Evolutionary conservation across 805 yeast genomes (phyloP).

Genomic region (Teunomyces aglyptinius): DNA sequence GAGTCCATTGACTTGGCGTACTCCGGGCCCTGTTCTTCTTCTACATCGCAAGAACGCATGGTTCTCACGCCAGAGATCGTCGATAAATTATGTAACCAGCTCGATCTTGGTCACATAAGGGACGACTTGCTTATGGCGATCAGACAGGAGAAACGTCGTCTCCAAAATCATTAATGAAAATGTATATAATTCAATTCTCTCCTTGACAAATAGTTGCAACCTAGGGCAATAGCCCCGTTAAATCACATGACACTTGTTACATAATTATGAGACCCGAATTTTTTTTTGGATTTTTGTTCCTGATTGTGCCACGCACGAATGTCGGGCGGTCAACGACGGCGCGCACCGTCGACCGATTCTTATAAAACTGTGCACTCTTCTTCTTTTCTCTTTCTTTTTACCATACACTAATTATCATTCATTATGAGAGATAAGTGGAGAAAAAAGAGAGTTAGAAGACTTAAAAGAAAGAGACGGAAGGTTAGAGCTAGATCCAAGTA

Average conservation of each 20-base stretch:
- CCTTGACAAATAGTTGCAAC: background rate
- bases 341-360: constrained; percentile 6
- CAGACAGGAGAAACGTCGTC: constrained; percentile 45
- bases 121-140: constrained; percentile 51
- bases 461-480: constrained; percentile 99
- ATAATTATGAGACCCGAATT: too few species aligned
- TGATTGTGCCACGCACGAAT: background rate
- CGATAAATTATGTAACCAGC: constrained; percentile 41
- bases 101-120: constrained; percentile 46
- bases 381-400: constrained; percentile 11
- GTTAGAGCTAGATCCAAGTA: constrained; percentile 99
- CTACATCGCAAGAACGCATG: background rate
- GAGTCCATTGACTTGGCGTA: constrained; percentile 16
- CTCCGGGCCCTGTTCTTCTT: background rate
- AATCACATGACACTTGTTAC: background rate
- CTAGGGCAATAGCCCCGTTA: background rate
- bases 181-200: background rate
- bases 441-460: constrained; percentile 99
- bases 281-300: background rate
- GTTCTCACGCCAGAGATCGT: constrained; percentile 25
- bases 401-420: constrained; percentile 30
- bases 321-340: constrained; percentile 16
- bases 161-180: background rate
- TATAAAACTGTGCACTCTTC: constrained; percentile 7
- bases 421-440: constrained; percentile 97